A percentile compares a stretch with the other conserved stretches of the same genome.
Conservation (phyloP, 163 green algal species). For the Chloromonas sp. region DNA sequence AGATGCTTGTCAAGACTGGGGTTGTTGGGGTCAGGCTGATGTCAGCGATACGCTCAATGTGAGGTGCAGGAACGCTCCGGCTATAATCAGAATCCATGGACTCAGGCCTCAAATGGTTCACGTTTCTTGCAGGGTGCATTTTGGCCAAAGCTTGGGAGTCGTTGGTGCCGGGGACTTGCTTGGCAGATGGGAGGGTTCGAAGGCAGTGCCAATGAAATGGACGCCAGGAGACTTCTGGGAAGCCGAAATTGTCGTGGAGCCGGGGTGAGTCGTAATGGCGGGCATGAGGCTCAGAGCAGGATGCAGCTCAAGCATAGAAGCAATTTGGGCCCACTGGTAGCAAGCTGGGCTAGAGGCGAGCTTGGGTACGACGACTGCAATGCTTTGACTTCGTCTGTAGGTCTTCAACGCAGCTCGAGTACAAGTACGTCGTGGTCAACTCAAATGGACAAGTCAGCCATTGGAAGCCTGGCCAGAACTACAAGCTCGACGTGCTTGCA, state of each 20-base stretch:
- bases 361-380: too few relatives aligned
- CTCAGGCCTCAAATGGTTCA: not conserved
- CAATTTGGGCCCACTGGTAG: too few relatives aligned
- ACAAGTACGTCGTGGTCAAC: conserved; percentile 31
- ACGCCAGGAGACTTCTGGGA: conserved; percentile 22
- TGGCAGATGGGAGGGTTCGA: conserved; percentile 23
- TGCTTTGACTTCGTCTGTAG: not conserved
- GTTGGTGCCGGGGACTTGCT: conserved; percentile 17
- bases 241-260: conserved; percentile 13
- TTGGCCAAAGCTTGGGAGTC: conserved; percentile 17
- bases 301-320: too few relatives aligned
- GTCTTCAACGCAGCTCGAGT: conserved; percentile 19
- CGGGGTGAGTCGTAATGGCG: conserved; percentile 8
- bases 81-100: too few relatives aligned
- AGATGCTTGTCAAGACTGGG: too few relatives aligned
- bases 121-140: conserved; percentile 19
- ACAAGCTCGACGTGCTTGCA: conserved; percentile 19
- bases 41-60: too few relatives aligned
- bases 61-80: too few relatives aligned
- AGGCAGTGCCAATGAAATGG: conserved; percentile 25
- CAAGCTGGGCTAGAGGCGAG: too few relatives aligned
- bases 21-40: too few relatives aligned
- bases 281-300: too few relatives aligned
- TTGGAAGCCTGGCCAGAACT: conserved; percentile 34
- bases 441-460: conserved; percentile 10